These are phyloP conservation scores for Raphanus raphanistrum DNA, from an alignment of 345 rosid genomes.

Conservation along the genomic window DNA sequence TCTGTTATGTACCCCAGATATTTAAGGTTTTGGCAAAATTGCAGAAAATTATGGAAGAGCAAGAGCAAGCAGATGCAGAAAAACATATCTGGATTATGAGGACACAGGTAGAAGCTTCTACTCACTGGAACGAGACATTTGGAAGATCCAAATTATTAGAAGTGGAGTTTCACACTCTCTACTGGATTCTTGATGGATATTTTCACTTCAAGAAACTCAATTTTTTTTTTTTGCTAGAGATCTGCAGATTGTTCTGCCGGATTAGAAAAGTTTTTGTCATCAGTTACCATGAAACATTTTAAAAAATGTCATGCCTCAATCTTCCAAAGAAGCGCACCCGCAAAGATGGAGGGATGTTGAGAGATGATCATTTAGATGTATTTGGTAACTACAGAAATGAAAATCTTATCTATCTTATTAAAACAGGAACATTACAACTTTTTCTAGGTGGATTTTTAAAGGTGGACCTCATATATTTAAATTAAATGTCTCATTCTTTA, in stretches of 20 bases:
- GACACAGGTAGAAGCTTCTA: constrained; percentile 64
- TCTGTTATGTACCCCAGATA: background rate
- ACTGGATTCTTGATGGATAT: constrained; percentile 20
- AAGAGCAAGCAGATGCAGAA: constrained; percentile 48
- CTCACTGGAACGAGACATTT: constrained; percentile 62
- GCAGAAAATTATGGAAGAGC: constrained; percentile 66
- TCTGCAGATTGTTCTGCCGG: constrained; percentile 29
- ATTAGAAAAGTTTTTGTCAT: constrained; percentile 14
- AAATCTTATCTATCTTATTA: no score
- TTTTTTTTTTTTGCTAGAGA: constrained; percentile 13
- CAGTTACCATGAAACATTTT: constrained; percentile 16
- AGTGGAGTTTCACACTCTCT: background rate
- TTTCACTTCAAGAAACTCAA: constrained; percentile 13
- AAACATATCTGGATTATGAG: constrained; percentile 76
- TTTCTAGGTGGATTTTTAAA: no score
- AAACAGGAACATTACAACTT: no score
- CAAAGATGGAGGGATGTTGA: constrained; percentile 15
- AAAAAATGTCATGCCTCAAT: constrained; percentile 1
- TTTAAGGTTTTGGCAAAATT: constrained; percentile 19
- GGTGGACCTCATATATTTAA: no score
- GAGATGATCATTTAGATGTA: no score
- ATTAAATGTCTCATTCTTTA: no score
- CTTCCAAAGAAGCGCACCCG: constrained; percentile 10
- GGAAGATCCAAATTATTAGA: constrained; percentile 45
- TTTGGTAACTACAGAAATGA: no score